A percentile compares a stretch with the other conserved stretches of the same genome.
These are phyloP conservation scores for Beauveria bassiana DNA, from an alignment of 2,329 filamentous ascomycete genomes.

Conservation along the genomic window DNA sequence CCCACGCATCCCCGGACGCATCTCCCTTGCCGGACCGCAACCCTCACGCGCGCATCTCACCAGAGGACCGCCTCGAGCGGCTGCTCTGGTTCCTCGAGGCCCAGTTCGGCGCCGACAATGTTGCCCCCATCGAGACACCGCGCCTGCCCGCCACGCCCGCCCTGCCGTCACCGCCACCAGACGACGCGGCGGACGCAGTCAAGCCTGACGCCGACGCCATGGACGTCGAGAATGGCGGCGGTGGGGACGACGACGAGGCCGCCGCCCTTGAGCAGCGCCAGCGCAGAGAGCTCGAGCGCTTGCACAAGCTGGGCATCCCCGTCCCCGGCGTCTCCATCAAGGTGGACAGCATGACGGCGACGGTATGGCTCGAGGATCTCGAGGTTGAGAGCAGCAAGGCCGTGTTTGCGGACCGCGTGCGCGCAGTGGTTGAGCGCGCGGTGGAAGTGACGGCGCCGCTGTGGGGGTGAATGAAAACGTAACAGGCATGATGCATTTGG, in stretches of 20 bases:
- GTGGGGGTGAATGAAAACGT: conserved; percentile 37
- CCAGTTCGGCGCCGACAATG: conserved; percentile 81
- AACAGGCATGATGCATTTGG: too few species aligned
- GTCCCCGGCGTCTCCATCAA: conserved; percentile 82
- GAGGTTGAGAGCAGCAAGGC: conserved; percentile 81
- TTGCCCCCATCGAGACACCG: conserved; percentile 65
- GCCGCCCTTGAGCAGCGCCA: conserved; percentile 43
- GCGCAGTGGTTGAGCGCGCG: conserved; percentile 81
- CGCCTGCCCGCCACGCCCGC: conserved; percentile 39
- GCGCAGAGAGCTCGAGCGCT: conserved; percentile 64
- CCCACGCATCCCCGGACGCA: conserved; percentile 34
- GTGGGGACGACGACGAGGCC: conserved; percentile 28
- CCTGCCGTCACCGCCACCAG: conserved; percentile 16
- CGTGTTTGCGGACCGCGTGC: conserved; percentile 73
- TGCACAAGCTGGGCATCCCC: conserved; percentile 79
- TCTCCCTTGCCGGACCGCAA: conserved; percentile 31
- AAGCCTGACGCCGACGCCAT: conserved; percentile 15
- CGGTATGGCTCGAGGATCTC: conserved; percentile 84
- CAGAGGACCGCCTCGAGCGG: conserved; percentile 72
- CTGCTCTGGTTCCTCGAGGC: conserved; percentile 95
- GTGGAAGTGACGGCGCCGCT: conserved; percentile 79
- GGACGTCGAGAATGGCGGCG: conserved; percentile 16
- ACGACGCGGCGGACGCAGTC: conserved; percentile 21
- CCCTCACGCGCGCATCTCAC: conserved; percentile 62
- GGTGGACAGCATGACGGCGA: conserved; percentile 80